A percentile compares a stretch with the other conserved stretches of the same genome.
These are phyloP conservation scores for Xylaria flabelliformis DNA, from an alignment of 495 filamentous ascomycete genomes.

Conservation along the genomic window DNA sequence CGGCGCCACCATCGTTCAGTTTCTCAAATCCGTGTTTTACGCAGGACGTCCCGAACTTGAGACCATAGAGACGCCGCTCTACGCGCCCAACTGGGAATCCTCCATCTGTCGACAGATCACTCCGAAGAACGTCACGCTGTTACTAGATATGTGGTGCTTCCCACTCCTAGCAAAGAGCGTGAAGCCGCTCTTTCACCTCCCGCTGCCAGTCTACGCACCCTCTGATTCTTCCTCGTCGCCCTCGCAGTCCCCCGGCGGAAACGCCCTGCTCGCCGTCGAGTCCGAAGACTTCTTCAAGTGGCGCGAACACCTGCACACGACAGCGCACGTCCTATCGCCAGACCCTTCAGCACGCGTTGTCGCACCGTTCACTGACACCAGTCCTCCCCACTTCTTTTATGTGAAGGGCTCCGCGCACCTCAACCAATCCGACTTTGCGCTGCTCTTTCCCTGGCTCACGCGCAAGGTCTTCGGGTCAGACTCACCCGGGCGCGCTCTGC, in stretches of 20 bases:
- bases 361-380: slow-evolving; percentile 32
- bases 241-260: slow-evolving; percentile 49
- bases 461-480: slow-evolving; percentile 62
- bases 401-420: slow-evolving; percentile 68
- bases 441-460: slow-evolving; percentile 73
- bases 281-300: slow-evolving; percentile 76
- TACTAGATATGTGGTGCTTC: slow-evolving; percentile 79
- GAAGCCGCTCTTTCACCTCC: slow-evolving; percentile 63
- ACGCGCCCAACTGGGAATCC: slow-evolving; percentile 55
- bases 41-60: slow-evolving; percentile 43
- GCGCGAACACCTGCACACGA: slow-evolving; percentile 66
- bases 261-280: slow-evolving; percentile 65
- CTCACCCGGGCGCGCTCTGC: slow-evolving; percentile 66
- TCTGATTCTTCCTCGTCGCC: slow-evolving; percentile 13
- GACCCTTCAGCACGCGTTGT: slow-evolving; percentile 47
- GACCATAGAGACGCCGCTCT: slow-evolving; percentile 49
- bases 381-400: slow-evolving; percentile 66
- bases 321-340: slow-evolving; percentile 61
- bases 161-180: slow-evolving; percentile 65
- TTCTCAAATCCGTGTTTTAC: slow-evolving; percentile 76
- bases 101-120: slow-evolving; percentile 67
- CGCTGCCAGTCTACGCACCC: slow-evolving; percentile 67
- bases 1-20: slow-evolving; percentile 70
- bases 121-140: slow-evolving; percentile 59
- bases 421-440: slow-evolving; percentile 77